These are phyloP conservation scores for Nakaseomyces uthaithaninus DNA, from an alignment of 1,139 yeast genomes.

Conservation along the genomic window DNA sequence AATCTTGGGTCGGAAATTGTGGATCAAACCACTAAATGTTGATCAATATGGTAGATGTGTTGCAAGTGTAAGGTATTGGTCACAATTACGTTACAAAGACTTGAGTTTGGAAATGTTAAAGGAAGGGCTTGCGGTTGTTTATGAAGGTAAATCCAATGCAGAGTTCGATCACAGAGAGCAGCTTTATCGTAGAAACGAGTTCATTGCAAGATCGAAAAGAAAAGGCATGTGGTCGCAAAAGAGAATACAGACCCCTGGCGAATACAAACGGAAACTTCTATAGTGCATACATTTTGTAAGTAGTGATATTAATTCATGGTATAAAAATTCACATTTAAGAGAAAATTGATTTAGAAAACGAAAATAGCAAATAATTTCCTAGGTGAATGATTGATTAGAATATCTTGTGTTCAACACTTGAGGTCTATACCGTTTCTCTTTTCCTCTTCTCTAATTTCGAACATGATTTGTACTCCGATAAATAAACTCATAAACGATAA, in stretches of 20 bases:
- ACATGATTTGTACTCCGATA: conserved; percentile 88
- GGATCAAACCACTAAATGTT: conserved; percentile 66
- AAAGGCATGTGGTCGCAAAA: conserved; percentile 67
- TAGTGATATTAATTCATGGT: too few relatives aligned
- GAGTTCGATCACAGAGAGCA: conserved; percentile 75
- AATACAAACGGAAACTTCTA: conserved; percentile 46
- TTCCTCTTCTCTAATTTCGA: conserved; percentile 82
- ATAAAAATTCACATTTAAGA: too few relatives aligned
- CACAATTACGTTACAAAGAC: conserved; percentile 60
- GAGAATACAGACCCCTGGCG: conserved; percentile 68
- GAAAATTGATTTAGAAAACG: not conserved
- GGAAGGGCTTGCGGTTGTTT: conserved; percentile 77
- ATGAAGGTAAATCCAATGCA: conserved; percentile 73
- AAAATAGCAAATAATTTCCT: not conserved
- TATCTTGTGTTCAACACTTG: conserved; percentile 44
- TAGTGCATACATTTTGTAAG: too few relatives aligned
- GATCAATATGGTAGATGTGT: conserved; percentile 91
- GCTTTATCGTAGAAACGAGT: conserved; percentile 51
- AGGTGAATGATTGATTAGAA: not conserved
- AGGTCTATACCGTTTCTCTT: conserved; percentile 74
- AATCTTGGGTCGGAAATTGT: conserved; percentile 56
- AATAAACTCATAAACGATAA: conserved; percentile 61
- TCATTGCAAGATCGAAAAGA: conserved; percentile 45
- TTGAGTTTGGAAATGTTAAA: conserved; percentile 82
- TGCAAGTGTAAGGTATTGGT: conserved; percentile 63